phyloP scores from a whole-genome alignment of 345 rosid genomes.

The Citrus reticulata region DNA sequence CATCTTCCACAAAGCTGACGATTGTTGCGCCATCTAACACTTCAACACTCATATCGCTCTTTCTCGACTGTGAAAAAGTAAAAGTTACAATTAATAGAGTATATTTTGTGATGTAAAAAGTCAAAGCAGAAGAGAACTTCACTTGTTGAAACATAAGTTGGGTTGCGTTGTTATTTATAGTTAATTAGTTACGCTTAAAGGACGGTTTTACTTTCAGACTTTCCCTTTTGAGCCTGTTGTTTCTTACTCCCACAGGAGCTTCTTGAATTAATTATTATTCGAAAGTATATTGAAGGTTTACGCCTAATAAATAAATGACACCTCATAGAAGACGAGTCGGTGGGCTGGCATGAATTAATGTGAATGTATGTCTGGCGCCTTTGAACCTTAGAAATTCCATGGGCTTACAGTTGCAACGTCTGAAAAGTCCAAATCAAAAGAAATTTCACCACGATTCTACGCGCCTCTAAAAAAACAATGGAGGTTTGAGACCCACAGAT shows the following conservation, averaged over 20 bases:
- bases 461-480: background rate
- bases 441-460: background rate
- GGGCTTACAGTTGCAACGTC: background rate
- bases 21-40: slow-evolving; percentile 34
- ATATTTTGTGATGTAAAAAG: no score
- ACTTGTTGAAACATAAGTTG: background rate
- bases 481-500: background rate
- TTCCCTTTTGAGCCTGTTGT: no score
- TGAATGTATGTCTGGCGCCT: background rate
- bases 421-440: background rate
- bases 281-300: no score
- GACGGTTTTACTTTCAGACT: background rate
- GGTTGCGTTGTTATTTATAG: background rate
- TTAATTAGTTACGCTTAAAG: background rate
- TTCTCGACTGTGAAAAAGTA: background rate
- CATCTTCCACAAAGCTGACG: slow-evolving; percentile 39
- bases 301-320: no score
- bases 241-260: background rate
- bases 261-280: background rate
- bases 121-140: no score
- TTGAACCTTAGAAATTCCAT: background rate
- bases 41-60: slow-evolving; percentile 37
- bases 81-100: no score
- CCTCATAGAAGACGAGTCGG: background rate
- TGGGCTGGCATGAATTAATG: background rate